Conservation (phyloP, 805 yeast species). For the Dipodascopsis tothii region DNA sequence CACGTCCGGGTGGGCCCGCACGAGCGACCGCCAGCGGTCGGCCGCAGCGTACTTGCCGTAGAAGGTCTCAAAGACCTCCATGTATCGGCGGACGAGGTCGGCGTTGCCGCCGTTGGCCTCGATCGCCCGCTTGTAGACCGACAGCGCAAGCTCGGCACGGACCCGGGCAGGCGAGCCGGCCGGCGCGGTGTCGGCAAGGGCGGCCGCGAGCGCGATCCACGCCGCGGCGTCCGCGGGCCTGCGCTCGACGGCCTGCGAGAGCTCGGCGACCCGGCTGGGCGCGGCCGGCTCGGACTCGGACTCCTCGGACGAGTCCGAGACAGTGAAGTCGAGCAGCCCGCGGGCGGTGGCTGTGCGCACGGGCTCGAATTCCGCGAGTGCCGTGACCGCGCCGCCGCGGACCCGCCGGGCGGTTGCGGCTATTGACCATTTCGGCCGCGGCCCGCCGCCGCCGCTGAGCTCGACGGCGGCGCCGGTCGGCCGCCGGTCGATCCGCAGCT, state of each 20-base stretch:
- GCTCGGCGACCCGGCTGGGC: not conserved
- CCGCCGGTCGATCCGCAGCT: not conserved
- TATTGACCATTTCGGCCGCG: not conserved
- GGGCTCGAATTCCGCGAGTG: not conserved
- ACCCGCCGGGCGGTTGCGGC: constrained; percentile 1
- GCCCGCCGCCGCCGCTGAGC: not conserved
- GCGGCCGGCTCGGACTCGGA: constrained; percentile 2
- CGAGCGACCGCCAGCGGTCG: constrained; percentile 5
- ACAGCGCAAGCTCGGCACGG: constrained; percentile 8
- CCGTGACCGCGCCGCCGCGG: not conserved
- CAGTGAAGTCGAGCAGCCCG: not conserved
- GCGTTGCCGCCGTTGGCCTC: constrained; percentile 9
- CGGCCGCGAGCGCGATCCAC: constrained; percentile 12
- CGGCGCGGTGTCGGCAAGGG: constrained; percentile 1
- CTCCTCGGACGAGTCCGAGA: constrained; percentile 1
- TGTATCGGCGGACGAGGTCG: constrained; percentile 3
- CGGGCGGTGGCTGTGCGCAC: no score
- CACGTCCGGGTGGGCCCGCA: constrained; percentile 6
- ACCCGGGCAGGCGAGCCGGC: not conserved
- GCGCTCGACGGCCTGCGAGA: constrained; percentile 8
- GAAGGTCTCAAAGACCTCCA: constrained; percentile 7
- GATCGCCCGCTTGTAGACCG: constrained; percentile 14
- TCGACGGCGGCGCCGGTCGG: not conserved
- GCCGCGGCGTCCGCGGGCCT: constrained; percentile 4
- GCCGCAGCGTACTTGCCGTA: constrained; percentile 15